Percentiles rank a stretch among this genome's conserved stretches.
These are phyloP conservation scores for Clonostachys chloroleuca DNA, from an alignment of 2,329 filamentous ascomycete species.

Conservation along the genomic window DNA sequence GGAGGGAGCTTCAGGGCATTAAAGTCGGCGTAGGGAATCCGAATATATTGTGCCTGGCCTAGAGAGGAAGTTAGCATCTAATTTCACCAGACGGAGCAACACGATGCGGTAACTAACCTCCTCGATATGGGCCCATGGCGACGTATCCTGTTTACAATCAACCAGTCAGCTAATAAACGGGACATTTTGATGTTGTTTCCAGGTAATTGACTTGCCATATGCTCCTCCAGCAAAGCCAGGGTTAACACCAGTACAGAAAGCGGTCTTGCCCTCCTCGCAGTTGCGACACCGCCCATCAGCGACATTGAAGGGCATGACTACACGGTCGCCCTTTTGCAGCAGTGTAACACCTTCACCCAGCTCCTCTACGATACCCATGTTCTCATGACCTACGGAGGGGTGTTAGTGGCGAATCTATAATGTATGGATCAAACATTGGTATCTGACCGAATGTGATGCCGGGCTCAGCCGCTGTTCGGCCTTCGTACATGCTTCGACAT, in stretches of 20 bases:
- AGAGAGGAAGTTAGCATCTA: neutral
- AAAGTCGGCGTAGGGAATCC: slow-evolving; percentile 64
- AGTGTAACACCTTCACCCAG: slow-evolving; percentile 54
- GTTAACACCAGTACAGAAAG: slow-evolving; percentile 56
- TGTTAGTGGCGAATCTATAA: neutral
- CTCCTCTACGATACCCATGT: slow-evolving; percentile 54
- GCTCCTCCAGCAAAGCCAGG: slow-evolving; percentile 28
- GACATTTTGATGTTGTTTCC: neutral
- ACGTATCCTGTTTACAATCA: slow-evolving; percentile 40
- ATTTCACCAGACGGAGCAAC: neutral
- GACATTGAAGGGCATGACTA: slow-evolving; percentile 63
- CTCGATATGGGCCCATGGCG: slow-evolving; percentile 49
- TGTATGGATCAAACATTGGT: neutral
- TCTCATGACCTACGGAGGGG: slow-evolving; percentile 41
- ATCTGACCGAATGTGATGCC: slow-evolving; percentile 53
- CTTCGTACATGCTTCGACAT: slow-evolving; percentile 55
- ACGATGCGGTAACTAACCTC: slow-evolving; percentile 12
- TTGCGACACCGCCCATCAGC: slow-evolving; percentile 59
- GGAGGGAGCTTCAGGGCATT: slow-evolving; percentile 58
- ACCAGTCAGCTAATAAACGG: neutral
- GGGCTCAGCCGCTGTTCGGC: slow-evolving; percentile 55
- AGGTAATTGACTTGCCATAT: slow-evolving; percentile 13
- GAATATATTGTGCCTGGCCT: slow-evolving; percentile 59
- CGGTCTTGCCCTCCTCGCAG: slow-evolving; percentile 60
- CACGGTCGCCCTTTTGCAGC: slow-evolving; percentile 57